Evolutionary conservation across 2,329 filamentous ascomycete species (phyloP).

Genomic region (Cordyceps tenuipes): DNA sequence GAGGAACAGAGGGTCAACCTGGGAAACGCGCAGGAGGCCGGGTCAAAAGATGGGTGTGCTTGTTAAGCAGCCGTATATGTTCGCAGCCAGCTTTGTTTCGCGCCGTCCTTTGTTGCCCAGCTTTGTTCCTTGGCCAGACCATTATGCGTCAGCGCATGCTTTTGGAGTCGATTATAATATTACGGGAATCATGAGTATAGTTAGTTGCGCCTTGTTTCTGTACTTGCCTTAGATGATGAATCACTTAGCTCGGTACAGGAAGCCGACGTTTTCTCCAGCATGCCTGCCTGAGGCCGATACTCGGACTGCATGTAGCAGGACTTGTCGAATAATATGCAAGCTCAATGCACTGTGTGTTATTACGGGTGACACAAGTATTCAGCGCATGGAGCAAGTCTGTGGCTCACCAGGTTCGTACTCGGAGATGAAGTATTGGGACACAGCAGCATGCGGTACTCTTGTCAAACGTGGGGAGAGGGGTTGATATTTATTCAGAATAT

Average conservation of each 20-base stretch:
- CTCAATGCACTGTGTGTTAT: neutral
- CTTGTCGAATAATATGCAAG: neutral
- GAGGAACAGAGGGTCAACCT: conserved; percentile 77
- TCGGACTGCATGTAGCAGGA: neutral
- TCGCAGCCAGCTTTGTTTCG: conserved; percentile 8
- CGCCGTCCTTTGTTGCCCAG: conserved; percentile 6
- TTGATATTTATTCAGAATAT: neutral
- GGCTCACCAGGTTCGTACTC: neutral
- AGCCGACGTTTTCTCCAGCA: neutral
- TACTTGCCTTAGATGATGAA: conserved; percentile 10
- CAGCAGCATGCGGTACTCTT: neutral
- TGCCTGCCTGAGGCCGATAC: neutral
- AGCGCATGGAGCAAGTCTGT: neutral
- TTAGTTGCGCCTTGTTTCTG: conserved; percentile 7
- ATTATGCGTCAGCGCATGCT: conserved; percentile 9
- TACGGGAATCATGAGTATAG: conserved; percentile 11
- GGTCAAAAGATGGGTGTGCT: conserved; percentile 85
- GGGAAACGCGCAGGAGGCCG: conserved; percentile 61
- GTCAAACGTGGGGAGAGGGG: neutral
- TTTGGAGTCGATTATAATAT: conserved; percentile 9
- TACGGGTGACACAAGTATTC: neutral
- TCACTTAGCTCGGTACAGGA: neutral
- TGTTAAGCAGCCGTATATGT: conserved; percentile 45
- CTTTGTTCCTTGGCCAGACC: conserved; percentile 8
- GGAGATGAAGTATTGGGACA: neutral